Evolutionary conservation across 2,329 filamentous ascomycete genomes (phyloP).

Genomic region (Trichoderma guizhouense): DNA sequence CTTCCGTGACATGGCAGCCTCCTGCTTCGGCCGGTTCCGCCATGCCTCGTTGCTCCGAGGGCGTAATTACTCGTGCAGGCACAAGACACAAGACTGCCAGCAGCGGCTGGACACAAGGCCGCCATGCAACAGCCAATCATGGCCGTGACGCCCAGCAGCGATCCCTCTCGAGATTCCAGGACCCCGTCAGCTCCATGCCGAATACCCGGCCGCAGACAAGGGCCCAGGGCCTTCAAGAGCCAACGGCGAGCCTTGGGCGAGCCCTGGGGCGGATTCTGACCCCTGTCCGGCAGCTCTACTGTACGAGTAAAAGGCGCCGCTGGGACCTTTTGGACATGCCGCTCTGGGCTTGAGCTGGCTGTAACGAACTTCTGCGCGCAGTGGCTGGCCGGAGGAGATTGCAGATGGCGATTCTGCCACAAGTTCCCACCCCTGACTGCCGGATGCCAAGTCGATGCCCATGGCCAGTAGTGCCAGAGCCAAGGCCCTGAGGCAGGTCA

Average conservation of each 20-base stretch:
- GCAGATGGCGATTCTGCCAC: conserved; percentile 11
- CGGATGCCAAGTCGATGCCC: conserved; percentile 8
- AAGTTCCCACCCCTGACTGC: conserved; percentile 13
- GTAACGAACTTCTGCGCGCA: conserved; percentile 7
- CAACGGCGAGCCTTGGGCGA: neutral
- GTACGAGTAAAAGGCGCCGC: neutral
- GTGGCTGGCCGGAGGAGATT: neutral
- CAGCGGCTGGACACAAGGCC: neutral
- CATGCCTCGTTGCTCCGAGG: neutral
- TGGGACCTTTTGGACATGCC: conserved; percentile 8
- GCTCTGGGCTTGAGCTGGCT: conserved; percentile 13
- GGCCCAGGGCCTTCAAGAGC: neutral
- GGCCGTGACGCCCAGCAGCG: neutral
- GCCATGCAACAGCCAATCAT: neutral
- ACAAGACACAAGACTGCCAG: neutral
- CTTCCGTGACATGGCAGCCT: neutral
- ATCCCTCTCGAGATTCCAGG: neutral
- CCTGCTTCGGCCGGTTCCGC: conserved; percentile 1
- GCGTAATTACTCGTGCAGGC: neutral
- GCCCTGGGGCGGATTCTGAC: neutral
- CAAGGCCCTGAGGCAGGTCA: neutral
- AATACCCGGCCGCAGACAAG: neutral
- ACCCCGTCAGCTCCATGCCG: conserved; percentile 8
- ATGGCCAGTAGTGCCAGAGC: neutral
- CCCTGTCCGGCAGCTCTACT: neutral